Percentiles rank a stretch among this genome's conserved stretches.
Evolutionary conservation across 306 rosid genomes (phyloP).

Genomic region (Begonia masoniana): DNA sequence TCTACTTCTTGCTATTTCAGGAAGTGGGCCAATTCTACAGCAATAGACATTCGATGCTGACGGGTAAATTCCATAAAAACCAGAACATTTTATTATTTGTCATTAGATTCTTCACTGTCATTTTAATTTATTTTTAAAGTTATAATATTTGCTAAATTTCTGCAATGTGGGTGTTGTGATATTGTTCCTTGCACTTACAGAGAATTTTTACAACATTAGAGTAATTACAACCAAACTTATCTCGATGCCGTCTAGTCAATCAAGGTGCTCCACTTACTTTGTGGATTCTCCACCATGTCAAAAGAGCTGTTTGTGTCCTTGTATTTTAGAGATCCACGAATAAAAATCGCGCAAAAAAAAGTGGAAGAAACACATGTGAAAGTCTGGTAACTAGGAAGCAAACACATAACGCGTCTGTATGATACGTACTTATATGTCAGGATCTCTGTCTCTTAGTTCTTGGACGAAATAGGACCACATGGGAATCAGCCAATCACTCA

Average conservation of each 20-base stretch:
- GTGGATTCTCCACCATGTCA: slow-evolving; percentile 31
- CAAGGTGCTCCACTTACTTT: background rate
- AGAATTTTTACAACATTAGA: background rate
- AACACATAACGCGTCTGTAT: background rate
- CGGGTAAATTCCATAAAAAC: background rate
- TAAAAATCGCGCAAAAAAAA: slow-evolving; percentile 35
- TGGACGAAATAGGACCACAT: background rate
- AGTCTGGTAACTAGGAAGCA: background rate
- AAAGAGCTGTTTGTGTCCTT: slow-evolving; percentile 33
- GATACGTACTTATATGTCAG: background rate
- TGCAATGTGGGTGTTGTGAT: background rate
- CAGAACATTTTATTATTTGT: too few species aligned
- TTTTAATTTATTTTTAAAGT: too few species aligned
- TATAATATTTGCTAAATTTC: background rate
- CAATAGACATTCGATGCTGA: background rate
- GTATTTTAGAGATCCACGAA: slow-evolving; percentile 52
- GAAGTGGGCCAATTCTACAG: background rate
- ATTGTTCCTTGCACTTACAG: background rate
- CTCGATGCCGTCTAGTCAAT: slow-evolving; percentile 8
- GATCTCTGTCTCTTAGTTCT: background rate
- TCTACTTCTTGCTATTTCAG: background rate
- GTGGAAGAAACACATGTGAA: background rate
- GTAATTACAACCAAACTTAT: background rate
- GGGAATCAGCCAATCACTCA: too few species aligned
- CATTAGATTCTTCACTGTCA: too few species aligned